Percentiles rank a stretch among this genome's conserved stretches.
Conservation (phyloP, 305 asterid species). For the Euphrasia arctica region DNA sequence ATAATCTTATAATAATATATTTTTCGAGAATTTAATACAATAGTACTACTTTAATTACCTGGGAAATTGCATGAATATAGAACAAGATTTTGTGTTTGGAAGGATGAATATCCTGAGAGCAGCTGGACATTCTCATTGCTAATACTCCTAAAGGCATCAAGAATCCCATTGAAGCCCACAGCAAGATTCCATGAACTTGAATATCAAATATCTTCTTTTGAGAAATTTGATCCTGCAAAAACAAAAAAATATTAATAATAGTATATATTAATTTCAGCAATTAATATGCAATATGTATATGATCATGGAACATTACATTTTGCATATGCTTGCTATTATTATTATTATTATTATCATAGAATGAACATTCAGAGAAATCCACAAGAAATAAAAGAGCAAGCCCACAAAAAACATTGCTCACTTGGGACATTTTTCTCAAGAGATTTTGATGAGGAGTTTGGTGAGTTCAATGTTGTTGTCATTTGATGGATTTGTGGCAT, state of each 20-base stretch:
- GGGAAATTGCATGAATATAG: constrained; percentile 59
- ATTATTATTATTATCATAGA: background rate
- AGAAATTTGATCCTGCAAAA: constrained; percentile 36
- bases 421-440: constrained; percentile 14
- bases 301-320: constrained; percentile 27
- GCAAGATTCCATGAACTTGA: constrained; percentile 61
- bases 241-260: background rate
- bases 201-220: constrained; percentile 38
- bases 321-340: background rate
- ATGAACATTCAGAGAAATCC: background rate
- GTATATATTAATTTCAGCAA: background rate
- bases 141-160: constrained; percentile 81
- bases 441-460: constrained; percentile 16
- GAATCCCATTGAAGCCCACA: constrained; percentile 80
- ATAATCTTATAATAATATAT: background rate
- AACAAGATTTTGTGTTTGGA: constrained; percentile 44
- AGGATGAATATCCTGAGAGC: constrained; percentile 35
- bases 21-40: background rate
- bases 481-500: constrained; percentile 9
- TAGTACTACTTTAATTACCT: constrained; percentile 48
- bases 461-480: constrained; percentile 20
- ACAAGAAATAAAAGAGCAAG: background rate
- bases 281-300: background rate
- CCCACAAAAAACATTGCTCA: constrained; percentile 9
- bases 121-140: constrained; percentile 52